Base-by-base conservation (phyloP, 345 rosid species). In the Boechera divaricarpa region DNA sequence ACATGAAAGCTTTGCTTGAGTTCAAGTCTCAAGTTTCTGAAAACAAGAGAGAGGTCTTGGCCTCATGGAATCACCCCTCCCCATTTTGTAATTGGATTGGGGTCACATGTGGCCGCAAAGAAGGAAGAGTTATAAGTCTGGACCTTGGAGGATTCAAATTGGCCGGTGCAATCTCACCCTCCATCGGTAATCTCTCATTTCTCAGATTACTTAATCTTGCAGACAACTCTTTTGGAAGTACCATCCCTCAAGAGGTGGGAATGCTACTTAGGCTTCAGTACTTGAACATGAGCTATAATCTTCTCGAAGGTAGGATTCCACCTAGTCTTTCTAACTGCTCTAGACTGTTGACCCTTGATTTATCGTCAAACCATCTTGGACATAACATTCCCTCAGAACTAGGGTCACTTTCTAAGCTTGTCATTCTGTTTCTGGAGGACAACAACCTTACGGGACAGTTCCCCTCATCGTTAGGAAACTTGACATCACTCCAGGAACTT, bases 11-110 rank as follows among this genome's bases (percentile, higher is more conserved):
- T 44, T 38, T 79, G 67, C 41, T 69, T 36, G 68, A 52, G 61
- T 79, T 82, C 64, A 79, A 82, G 74, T 68, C 79, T 24, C 74
- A 29, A 16, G 67, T 74, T 39, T 47, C 68, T 54, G 63, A 63
- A 21, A 63, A 44, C 51, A 47, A 47, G 53, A 48, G 53, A 48
- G 53, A 48, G 3, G 10, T 48, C 24, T 48, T 48, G 26, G 9
- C 8, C 10, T 48, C 53, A 48, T 48, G 53, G 53, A 48, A 48
- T 16, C 10, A 16, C 53, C 6, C 53, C 10, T n/a, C 53, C 10
- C 10, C 53, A 16, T 48, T 48, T n/a, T 48, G 53, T 4, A 48
- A 48, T 16, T 48, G 53, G 53, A 16, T 48, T 48, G 53, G 53
- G n/a, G 53, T 48, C 24, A n/a, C 9, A 48, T 48, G 53, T 48